phyloP scores from a whole-genome alignment of 352 stramenopile species.

The Phytophthora tentaculata region DNA sequence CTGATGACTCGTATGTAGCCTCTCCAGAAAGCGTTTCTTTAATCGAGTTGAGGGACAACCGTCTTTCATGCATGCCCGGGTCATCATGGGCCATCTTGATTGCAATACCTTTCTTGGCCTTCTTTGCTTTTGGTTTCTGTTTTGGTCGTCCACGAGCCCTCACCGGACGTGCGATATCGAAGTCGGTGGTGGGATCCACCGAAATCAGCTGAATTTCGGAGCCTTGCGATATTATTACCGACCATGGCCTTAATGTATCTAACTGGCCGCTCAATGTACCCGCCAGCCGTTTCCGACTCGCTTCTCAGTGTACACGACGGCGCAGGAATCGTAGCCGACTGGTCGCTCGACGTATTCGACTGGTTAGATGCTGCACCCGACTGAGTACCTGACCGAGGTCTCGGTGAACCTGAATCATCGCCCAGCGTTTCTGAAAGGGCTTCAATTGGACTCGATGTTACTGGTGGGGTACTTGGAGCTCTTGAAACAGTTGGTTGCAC shows the following conservation, averaged over 20 bases:
- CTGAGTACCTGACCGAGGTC: no score
- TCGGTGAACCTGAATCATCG: no score
- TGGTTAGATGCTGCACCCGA: no score
- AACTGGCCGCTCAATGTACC: neutral
- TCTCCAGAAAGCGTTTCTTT: neutral
- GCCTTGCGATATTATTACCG: no score
- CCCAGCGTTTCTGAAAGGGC: no score
- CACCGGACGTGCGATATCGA: neutral
- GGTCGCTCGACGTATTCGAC: no score
- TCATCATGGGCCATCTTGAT: neutral
- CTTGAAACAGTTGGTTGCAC: no score
- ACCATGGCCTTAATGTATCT: neutral
- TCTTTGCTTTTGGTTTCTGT: neutral
- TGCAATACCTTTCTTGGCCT: neutral
- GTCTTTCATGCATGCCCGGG: neutral
- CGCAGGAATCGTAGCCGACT: no score
- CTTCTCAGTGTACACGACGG: no score
- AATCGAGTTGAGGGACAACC: neutral
- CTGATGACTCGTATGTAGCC: neutral
- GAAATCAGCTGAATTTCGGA: neutral
- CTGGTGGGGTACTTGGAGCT: no score
- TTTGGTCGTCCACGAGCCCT: neutral
- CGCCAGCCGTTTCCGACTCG: no score
- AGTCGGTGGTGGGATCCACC: neutral
- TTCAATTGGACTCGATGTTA: no score